phyloP scores from a whole-genome alignment of 768 basidiomycete genomes.

The Pluteus cervinus region DNA sequence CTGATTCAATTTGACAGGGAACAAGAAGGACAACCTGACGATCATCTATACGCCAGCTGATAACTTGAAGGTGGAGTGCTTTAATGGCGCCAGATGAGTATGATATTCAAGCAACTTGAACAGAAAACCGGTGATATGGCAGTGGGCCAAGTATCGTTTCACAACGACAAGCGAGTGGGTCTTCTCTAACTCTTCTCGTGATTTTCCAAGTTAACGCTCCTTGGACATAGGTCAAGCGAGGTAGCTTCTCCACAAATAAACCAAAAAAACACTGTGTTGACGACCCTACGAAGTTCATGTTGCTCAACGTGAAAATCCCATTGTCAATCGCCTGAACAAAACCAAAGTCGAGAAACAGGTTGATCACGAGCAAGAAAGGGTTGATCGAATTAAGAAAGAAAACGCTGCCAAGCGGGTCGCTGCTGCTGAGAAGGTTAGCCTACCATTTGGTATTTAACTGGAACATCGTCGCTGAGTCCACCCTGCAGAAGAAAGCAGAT shows the following conservation, averaged over 20 bases:
- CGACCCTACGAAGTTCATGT: slow-evolving; percentile 54
- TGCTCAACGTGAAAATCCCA: slow-evolving; percentile 73
- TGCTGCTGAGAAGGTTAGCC: slow-evolving; percentile 60
- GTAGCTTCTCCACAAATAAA: slow-evolving; percentile 27
- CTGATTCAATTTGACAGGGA: slow-evolving; percentile 46
- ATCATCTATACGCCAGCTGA: slow-evolving; percentile 91
- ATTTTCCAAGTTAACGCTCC: neutral
- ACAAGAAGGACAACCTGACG: slow-evolving; percentile 91
- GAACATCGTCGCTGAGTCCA: neutral
- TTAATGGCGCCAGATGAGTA: neutral
- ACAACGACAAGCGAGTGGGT: slow-evolving; percentile 78
- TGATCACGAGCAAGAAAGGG: slow-evolving; percentile 85
- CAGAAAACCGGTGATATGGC: slow-evolving; percentile 99
- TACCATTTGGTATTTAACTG: neutral
- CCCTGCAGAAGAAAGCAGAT: slow-evolving; percentile 69
- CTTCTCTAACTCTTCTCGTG: neutral
- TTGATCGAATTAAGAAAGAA: slow-evolving; percentile 78
- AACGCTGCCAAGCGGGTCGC: slow-evolving; percentile 53
- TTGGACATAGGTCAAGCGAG: slow-evolving; percentile 64
- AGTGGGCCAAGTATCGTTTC: slow-evolving; percentile 92
- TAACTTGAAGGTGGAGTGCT: slow-evolving; percentile 73
- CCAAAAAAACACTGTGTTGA: neutral
- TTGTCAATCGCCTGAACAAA: slow-evolving; percentile 92
- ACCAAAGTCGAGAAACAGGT: slow-evolving; percentile 82
- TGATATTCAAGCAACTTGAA: neutral